phyloP scores from a whole-genome alignment of 2,329 filamentous ascomycete species.

The Penicillium nordicum region DNA sequence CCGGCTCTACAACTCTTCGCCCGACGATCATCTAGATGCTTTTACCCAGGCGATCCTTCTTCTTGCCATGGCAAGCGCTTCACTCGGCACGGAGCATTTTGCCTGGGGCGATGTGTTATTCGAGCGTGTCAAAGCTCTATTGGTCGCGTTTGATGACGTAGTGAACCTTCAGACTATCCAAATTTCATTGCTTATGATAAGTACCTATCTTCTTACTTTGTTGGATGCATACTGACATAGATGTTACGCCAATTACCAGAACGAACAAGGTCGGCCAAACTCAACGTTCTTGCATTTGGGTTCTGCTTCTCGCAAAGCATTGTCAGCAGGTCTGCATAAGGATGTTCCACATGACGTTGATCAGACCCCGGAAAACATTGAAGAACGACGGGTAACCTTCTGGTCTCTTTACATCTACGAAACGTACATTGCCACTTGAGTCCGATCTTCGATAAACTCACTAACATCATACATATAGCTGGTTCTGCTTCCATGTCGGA shows the following conservation, averaged over 20 bases:
- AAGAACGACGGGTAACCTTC: slow-evolving; percentile 40
- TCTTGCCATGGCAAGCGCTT: slow-evolving; percentile 38
- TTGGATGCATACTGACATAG: slow-evolving; percentile 4
- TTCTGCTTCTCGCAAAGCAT: slow-evolving; percentile 42
- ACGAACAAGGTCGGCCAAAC: slow-evolving; percentile 46
- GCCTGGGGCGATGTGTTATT: slow-evolving; percentile 43
- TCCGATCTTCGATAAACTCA: neutral
- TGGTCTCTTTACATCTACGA: slow-evolving; percentile 46
- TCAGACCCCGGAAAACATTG: slow-evolving; percentile 33
- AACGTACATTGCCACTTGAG: slow-evolving; percentile 31
- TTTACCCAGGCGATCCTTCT: slow-evolving; percentile 40
- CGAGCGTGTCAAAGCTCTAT: slow-evolving; percentile 43
- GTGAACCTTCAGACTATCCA: slow-evolving; percentile 47
- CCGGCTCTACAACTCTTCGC: slow-evolving; percentile 33
- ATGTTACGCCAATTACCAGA: slow-evolving; percentile 43
- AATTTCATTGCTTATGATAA: slow-evolving; percentile 47
- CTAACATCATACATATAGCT: slow-evolving; percentile 27
- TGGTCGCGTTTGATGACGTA: slow-evolving; percentile 41
- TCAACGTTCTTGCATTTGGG: slow-evolving; percentile 44
- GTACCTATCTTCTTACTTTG: slow-evolving; percentile 15
- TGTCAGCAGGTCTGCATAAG: slow-evolving; percentile 46
- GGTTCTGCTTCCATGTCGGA: slow-evolving; percentile 45
- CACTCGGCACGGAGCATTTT: slow-evolving; percentile 40
- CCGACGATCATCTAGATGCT: slow-evolving; percentile 33
- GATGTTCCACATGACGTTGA: slow-evolving; percentile 33